Evolutionary conservation across 2,329 filamentous ascomycete species (phyloP).

Genomic region (Ophiostoma tasmaniense): DNA sequence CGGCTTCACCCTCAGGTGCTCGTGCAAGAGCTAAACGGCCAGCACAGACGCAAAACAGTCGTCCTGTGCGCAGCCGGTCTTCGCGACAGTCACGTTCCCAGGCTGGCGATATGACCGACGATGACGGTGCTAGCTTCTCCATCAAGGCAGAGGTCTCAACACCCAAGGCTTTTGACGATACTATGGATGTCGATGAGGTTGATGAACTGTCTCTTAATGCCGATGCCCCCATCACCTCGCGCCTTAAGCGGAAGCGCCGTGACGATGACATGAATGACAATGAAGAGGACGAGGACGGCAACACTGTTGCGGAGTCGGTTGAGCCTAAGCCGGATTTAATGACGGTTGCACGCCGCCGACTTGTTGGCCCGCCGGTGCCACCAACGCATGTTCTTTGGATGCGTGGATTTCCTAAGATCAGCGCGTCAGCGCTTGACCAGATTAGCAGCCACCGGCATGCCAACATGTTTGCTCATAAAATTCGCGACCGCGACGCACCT

Average conservation of each 20-base stretch:
- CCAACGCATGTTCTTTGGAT: slow-evolving; percentile 66
- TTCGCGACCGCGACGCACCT: slow-evolving; percentile 66
- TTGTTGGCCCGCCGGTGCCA: slow-evolving; percentile 38
- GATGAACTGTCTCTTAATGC: slow-evolving; percentile 34
- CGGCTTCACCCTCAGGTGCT: slow-evolving; percentile 1
- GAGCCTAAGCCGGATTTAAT: slow-evolving; percentile 7
- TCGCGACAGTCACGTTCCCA: neutral
- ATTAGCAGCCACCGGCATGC: slow-evolving; percentile 69
- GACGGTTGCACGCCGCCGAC: slow-evolving; percentile 20
- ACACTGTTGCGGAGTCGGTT: neutral
- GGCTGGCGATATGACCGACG: neutral
- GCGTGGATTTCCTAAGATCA: slow-evolving; percentile 65
- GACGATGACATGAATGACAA: slow-evolving; percentile 33
- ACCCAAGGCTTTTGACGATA: slow-evolving; percentile 42
- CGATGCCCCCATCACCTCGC: slow-evolving; percentile 21
- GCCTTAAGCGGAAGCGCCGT: slow-evolving; percentile 46
- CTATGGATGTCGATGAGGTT: slow-evolving; percentile 47
- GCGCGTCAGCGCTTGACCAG: slow-evolving; percentile 63
- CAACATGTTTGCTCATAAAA: slow-evolving; percentile 68
- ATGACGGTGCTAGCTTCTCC: slow-evolving; percentile 9
- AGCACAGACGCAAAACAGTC: neutral
- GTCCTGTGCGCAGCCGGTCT: slow-evolving; percentile 13
- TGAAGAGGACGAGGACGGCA: neutral
- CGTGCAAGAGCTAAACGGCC: neutral
- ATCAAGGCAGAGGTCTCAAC: slow-evolving; percentile 55